Conservation (phyloP, 192 early-diverging fungal species). For the Mortierella claussenii region DNA sequence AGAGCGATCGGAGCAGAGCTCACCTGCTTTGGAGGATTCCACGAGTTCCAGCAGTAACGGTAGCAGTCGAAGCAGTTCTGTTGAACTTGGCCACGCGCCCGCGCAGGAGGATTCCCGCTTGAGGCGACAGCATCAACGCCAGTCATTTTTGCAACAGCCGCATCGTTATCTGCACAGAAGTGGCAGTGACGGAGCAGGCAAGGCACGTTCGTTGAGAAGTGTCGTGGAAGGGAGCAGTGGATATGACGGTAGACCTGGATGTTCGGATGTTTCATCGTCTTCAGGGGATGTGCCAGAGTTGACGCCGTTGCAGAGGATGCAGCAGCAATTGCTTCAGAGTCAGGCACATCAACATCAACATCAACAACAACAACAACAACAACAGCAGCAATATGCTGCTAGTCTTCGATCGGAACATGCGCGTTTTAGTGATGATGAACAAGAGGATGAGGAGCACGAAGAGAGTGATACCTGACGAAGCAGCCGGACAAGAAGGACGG, state of each 20-base stretch:
- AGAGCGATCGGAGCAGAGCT: conserved; percentile 45
- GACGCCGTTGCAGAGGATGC: conserved; percentile 42
- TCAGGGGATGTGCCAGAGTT: not conserved
- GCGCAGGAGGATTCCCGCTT: not conserved
- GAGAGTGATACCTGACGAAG: too few relatives aligned
- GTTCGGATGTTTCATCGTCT: not conserved
- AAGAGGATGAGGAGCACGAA: too few relatives aligned
- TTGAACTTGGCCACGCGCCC: not conserved
- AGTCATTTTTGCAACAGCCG: conserved; percentile 5
- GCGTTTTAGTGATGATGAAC: too few relatives aligned
- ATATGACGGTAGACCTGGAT: not conserved
- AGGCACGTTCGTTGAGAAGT: conserved; percentile 1
- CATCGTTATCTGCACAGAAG: conserved; percentile 28
- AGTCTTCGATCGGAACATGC: too few relatives aligned
- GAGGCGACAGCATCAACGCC: conserved; percentile 1
- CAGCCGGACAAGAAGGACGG: too few relatives aligned
- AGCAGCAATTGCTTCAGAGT: conserved; percentile 27
- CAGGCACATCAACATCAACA: conserved; percentile 32
- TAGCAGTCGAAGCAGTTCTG: conserved; percentile 14
- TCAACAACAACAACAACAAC: conserved; percentile 15
- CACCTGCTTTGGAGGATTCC: conserved; percentile 23
- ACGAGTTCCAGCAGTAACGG: not conserved
- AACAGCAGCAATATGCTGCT: conserved; percentile 18
- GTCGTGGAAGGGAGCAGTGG: not conserved
- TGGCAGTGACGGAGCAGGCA: conserved; percentile 33